Conservation (phyloP, 257 asterid species). For the Ehretia macrophylla region DNA sequence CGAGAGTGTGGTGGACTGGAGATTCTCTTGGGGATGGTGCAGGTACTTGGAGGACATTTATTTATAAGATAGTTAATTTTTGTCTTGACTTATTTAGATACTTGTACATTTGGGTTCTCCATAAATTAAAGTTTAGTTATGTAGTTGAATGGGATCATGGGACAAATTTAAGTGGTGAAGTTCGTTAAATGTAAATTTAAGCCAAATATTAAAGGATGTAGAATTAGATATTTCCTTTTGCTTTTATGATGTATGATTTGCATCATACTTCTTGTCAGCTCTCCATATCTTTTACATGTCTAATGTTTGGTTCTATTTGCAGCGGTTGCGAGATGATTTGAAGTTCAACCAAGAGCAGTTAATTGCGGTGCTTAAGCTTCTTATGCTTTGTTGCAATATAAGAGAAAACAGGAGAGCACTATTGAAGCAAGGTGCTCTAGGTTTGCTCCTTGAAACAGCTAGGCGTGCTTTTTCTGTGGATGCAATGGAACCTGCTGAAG, state of each 20-base stretch:
- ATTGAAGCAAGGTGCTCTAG: constrained; percentile 76
- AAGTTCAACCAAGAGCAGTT: constrained; percentile 89
- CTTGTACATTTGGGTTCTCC: too few species aligned
- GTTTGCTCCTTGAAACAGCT: constrained; percentile 93
- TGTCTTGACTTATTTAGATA: too few species aligned
- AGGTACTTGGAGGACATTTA: constrained; percentile 39
- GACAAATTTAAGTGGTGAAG: too few species aligned
- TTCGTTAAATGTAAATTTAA: too few species aligned
- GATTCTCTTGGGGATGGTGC: constrained; percentile 84
- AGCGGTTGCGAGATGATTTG: constrained; percentile 89
- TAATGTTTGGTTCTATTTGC: constrained; percentile 31
- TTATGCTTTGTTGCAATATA: constrained; percentile 94
- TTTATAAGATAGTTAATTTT: neutral
- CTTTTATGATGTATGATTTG: neutral
- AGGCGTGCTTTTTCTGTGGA: constrained; percentile 95
- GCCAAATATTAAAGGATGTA: neutral
- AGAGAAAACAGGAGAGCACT: constrained; percentile 86
- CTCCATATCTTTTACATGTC: too few species aligned
- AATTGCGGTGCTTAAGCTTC: constrained; percentile 83
- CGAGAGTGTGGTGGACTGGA: constrained; percentile 95
- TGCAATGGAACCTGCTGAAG: constrained; percentile 99
- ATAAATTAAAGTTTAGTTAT: too few species aligned
- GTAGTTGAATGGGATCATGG: too few species aligned
- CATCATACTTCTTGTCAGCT: neutral
- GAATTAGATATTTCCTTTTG: neutral